Base-by-base conservation (phyloP, 2,329 filamentous ascomycete species). In the Sordariomycetes sp. region DNA sequence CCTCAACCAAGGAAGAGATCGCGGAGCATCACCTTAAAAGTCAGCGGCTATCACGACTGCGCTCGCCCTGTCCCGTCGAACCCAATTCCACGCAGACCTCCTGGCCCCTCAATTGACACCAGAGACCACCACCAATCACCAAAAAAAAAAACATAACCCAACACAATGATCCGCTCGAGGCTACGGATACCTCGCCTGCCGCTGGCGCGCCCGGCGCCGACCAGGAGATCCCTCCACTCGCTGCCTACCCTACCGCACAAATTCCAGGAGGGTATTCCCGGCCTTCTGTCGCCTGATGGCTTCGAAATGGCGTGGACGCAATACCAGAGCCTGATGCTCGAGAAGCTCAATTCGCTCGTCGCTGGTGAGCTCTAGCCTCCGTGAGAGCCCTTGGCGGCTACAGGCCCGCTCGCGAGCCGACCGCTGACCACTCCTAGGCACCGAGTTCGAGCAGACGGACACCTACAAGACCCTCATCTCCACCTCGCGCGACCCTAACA, bases 221-320 rank as follows among this genome's bases (percentile, higher is more conserved):
- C 22, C 46, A n/a, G 22, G 46, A 50, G 46, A 62, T 65, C 65
- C 61, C 63, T 78, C 54, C 80, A 83, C 65, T 61, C 69, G 50
- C 67, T 82, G 25, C 78, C 79, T n/a, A 55, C 65, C 43, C 72
- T 82, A 62, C 65, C 65, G 37, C 74, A 80, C 59, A 68, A 77
- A 63, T 78, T 72, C 72, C 69, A 70, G 55, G 60, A 78, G 52
- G 81, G 78, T 60, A 77, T 96, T 6, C 80, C 83, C n/a, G 82
- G 83, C 16, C 78, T 97, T 61, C 78, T 96, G 68, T 85, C 85
- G 34, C 71, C 79, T 1, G 76, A 80, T 55, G 89, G 82, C 58
- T 95, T 89, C 72, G 74, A 87, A 59, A 80, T 89, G 58, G 86
- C 91, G 55, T 99, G 90, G 86, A 86, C 80, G 37, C 78, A 91